phyloP scores from a whole-genome alignment of 495 filamentous ascomycete genomes.

The Penicillium flavigenum region DNA sequence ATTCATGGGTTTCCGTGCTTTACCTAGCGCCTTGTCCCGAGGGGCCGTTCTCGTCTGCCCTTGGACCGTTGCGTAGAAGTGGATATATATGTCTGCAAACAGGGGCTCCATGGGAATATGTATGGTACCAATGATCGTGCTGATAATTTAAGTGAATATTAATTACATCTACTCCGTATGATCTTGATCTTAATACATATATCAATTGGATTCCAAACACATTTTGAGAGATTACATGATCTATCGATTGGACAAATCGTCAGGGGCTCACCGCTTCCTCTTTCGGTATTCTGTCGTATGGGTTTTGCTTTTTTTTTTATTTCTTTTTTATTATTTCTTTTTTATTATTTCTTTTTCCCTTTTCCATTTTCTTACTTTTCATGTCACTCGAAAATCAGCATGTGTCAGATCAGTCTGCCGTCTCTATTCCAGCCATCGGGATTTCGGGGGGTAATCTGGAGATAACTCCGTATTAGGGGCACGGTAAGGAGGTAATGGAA shows the following conservation, averaged over 20 bases:
- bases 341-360: neutral
- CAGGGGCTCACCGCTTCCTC: neutral
- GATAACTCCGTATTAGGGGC: slow-evolving; percentile 9
- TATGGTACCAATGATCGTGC: slow-evolving; percentile 8
- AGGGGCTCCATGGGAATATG: slow-evolving; percentile 9
- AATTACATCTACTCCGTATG: neutral
- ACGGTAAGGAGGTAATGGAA: slow-evolving; percentile 6
- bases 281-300: neutral
- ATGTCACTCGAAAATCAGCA: slow-evolving; percentile 9
- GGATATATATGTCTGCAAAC: slow-evolving; percentile 16
- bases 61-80: slow-evolving; percentile 9
- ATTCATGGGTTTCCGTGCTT: slow-evolving; percentile 2
- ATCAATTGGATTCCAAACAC: neutral
- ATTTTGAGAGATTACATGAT: slow-evolving; percentile 8
- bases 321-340: slow-evolving; percentile 6
- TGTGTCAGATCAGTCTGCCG: slow-evolving; percentile 11
- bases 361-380: neutral
- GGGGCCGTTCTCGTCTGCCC: slow-evolving; percentile 9
- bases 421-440: neutral
- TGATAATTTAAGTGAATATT: neutral
- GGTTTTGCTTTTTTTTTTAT: slow-evolving; percentile 7
- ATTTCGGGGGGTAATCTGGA: slow-evolving; percentile 9
- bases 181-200: neutral
- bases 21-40: slow-evolving; percentile 13
- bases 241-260: slow-evolving; percentile 17